A percentile compares a stretch with the other conserved stretches of the same genome.
Evolutionary conservation across 495 filamentous ascomycete genomes (phyloP).

Genomic region (Penicillium subrubescens): DNA sequence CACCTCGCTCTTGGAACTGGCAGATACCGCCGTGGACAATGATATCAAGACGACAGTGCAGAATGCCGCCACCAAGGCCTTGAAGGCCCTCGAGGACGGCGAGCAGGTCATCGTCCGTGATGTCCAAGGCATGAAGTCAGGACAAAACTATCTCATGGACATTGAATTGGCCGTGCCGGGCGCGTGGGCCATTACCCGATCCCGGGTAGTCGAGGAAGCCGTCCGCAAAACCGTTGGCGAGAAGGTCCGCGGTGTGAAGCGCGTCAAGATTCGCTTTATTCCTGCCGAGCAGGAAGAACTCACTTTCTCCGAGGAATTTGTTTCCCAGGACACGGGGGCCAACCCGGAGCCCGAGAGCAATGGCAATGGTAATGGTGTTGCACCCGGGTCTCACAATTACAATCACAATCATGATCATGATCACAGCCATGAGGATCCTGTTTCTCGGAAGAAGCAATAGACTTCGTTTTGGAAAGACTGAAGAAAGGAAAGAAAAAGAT

Average conservation of each 20-base stretch:
- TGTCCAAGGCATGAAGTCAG: slow-evolving; percentile 86
- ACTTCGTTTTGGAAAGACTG: not conserved
- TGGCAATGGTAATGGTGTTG: slow-evolving; percentile 3
- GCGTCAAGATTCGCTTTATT: slow-evolving; percentile 80
- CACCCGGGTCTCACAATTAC: slow-evolving; percentile 23
- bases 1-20: slow-evolving; percentile 79
- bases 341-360: slow-evolving; percentile 62
- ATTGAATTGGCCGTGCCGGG: slow-evolving; percentile 78
- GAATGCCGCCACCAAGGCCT: slow-evolving; percentile 59
- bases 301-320: slow-evolving; percentile 77
- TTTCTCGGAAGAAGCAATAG: slow-evolving; percentile 34
- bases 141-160: slow-evolving; percentile 93
- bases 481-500: not conserved
- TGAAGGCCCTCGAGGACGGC: slow-evolving; percentile 46
- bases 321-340: slow-evolving; percentile 62
- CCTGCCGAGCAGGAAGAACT: slow-evolving; percentile 55
- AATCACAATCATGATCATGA: slow-evolving; percentile 22
- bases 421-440: slow-evolving; percentile 32
- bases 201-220: slow-evolving; percentile 66
- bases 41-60: slow-evolving; percentile 74
- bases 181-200: slow-evolving; percentile 68
- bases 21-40: slow-evolving; percentile 83
- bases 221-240: slow-evolving; percentile 69
- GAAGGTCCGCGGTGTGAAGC: slow-evolving; percentile 78
- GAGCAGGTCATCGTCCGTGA: slow-evolving; percentile 62